Conservation (phyloP, 371 early-diverging fungal genomes). For the Basidiobolus meristosporus region DNA sequence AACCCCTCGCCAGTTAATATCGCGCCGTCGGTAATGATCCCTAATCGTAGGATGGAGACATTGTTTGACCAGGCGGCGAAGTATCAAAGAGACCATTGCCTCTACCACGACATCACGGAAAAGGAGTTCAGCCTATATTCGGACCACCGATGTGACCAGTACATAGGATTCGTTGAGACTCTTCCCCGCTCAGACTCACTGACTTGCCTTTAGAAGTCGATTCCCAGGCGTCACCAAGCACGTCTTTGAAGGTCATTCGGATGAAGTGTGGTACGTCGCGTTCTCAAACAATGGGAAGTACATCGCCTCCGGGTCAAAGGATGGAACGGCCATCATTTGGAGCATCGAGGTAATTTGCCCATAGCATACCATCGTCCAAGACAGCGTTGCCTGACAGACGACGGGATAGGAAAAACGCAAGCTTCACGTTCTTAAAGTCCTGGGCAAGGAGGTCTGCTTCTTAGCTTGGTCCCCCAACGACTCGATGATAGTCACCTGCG, state of each 20-base stretch:
- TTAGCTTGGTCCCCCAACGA: constrained; percentile 87
- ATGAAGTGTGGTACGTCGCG: constrained; percentile 90
- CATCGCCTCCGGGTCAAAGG: constrained; percentile 82
- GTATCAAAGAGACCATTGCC: constrained; percentile 53
- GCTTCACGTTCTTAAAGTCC: constrained; percentile 28
- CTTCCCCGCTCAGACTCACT: not conserved
- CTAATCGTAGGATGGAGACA: constrained; percentile 52
- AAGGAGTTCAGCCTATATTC: constrained; percentile 33
- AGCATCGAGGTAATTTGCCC: constrained; percentile 13
- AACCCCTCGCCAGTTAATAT: too few relatives aligned
- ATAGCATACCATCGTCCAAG: not conserved
- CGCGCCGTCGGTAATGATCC: constrained; percentile 71
- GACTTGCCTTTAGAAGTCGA: constrained; percentile 9
- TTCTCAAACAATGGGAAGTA: constrained; percentile 74
- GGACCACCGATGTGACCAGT: constrained; percentile 46
- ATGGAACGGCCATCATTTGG: constrained; percentile 78
- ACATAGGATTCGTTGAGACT: not conserved
- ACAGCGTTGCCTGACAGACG: not conserved
- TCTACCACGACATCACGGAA: constrained; percentile 59
- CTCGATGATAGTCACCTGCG: constrained; percentile 47
- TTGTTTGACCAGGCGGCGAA: constrained; percentile 65
- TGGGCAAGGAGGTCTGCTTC: constrained; percentile 40
- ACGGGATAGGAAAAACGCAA: constrained; percentile 19
- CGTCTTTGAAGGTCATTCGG: constrained; percentile 53
- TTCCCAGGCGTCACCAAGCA: constrained; percentile 35